Conservation (phyloP, 169 alveolate genomes). For the Cryptosporidium andersoni region DNA sequence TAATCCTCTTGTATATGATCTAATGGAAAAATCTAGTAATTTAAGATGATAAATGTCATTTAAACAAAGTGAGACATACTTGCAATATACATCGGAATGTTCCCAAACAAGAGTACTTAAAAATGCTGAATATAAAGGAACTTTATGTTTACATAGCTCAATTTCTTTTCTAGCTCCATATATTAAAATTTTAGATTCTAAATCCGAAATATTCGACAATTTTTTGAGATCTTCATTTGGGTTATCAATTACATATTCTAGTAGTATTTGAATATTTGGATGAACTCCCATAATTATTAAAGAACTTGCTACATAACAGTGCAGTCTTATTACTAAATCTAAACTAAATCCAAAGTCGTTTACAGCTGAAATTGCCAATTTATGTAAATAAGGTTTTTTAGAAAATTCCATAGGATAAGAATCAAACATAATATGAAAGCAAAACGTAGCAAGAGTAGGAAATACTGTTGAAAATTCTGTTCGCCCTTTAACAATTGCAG, state of each 20-base stretch:
- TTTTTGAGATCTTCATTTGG: neutral
- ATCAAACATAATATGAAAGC: slow-evolving; percentile 9
- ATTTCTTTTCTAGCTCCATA: neutral
- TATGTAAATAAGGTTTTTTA: slow-evolving; percentile 37
- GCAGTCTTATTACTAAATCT: slow-evolving; percentile 21
- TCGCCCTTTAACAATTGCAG: neutral
- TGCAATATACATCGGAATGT: slow-evolving; percentile 8
- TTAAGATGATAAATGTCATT: slow-evolving; percentile 22
- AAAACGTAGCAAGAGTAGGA: slow-evolving; percentile 21
- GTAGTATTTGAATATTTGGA: slow-evolving; percentile 4
- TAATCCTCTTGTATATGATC: slow-evolving; percentile 18
- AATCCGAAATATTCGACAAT: neutral
- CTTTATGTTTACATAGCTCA: slow-evolving; percentile 26
- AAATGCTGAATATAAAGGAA: slow-evolving; percentile 6
- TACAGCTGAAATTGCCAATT: slow-evolving; percentile 3
- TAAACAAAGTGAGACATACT: slow-evolving; percentile 10
- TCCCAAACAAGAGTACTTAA: slow-evolving; percentile 15
- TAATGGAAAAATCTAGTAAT: slow-evolving; percentile 16
- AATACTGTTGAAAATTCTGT: slow-evolving; percentile 3
- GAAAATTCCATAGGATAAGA: slow-evolving; percentile 56
- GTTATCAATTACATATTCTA: slow-evolving; percentile 12
- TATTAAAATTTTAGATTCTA: no score
- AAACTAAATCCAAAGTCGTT: slow-evolving; percentile 42
- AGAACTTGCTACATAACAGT: slow-evolving; percentile 54
- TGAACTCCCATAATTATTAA: slow-evolving; percentile 30